These are phyloP conservation scores for Mortierella antarctica DNA, from an alignment of 192 early-diverging fungal genomes.

Conservation along the genomic window DNA sequence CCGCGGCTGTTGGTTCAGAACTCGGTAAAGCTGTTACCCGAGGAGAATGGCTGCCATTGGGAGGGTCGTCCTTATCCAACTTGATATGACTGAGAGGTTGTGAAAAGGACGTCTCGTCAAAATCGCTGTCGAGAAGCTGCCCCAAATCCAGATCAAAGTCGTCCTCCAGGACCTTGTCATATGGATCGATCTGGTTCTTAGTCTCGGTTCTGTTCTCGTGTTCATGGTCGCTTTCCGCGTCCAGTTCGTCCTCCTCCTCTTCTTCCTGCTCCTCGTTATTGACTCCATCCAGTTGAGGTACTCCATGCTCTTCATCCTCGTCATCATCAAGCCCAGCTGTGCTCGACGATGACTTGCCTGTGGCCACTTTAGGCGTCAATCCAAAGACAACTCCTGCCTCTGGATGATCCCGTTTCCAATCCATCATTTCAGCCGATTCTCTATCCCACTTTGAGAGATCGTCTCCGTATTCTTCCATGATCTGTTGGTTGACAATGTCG, in stretches of 20 bases:
- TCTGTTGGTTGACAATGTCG: slow-evolving; percentile 66
- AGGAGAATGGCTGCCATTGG: no score
- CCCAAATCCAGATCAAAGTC: slow-evolving; percentile 31
- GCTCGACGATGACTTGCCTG: background rate
- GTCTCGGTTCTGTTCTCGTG: background rate
- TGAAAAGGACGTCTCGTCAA: background rate
- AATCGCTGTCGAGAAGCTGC: slow-evolving; percentile 13
- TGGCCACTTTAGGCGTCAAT: slow-evolving; percentile 25
- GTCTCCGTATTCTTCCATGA: slow-evolving; percentile 58
- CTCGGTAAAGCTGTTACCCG: background rate
- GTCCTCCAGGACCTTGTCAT: slow-evolving; percentile 8
- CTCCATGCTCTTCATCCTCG: background rate
- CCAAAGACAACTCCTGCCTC: slow-evolving; percentile 63
- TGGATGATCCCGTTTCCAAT: slow-evolving; percentile 50
- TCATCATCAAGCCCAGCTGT: background rate
- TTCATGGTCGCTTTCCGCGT: slow-evolving; percentile 7
- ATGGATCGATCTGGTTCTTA: background rate
- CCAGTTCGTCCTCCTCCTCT: slow-evolving; percentile 1
- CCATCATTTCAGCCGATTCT: slow-evolving; percentile 32
- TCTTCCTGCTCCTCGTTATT: background rate
- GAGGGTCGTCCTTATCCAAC: no score
- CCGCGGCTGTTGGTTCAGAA: background rate
- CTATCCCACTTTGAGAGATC: slow-evolving; percentile 49
- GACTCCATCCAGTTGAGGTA: slow-evolving; percentile 9
- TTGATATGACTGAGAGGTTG: no score